These are phyloP conservation scores for Phytophthora fragariae DNA, from an alignment of 352 stramenopile genomes.

Conservation along the genomic window DNA sequence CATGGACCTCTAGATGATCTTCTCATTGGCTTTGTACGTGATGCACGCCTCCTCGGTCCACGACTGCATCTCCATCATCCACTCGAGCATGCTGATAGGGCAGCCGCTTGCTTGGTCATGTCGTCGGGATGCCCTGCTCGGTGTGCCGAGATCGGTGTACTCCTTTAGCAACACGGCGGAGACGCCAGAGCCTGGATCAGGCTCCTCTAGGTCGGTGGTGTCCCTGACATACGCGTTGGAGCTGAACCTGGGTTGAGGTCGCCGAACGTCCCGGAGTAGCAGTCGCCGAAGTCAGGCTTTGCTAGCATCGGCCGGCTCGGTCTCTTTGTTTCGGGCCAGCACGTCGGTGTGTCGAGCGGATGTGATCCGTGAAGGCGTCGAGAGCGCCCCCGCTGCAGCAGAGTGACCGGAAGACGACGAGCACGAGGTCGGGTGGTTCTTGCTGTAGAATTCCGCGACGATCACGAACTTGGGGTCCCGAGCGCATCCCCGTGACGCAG, in stretches of 20 bases:
- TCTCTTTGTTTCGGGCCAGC: background rate
- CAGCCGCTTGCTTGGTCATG: background rate
- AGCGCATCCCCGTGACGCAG: slow-evolving; percentile 33
- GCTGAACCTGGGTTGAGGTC: slow-evolving; percentile 30
- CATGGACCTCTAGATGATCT: slow-evolving; percentile 53
- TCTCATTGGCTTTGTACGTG: slow-evolving; percentile 53
- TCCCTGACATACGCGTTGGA: slow-evolving; percentile 6
- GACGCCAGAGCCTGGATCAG: slow-evolving; percentile 10
- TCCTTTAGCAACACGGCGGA: slow-evolving; percentile 27
- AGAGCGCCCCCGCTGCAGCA: background rate
- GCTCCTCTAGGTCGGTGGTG: slow-evolving; percentile 17
- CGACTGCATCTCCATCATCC: slow-evolving; percentile 18
- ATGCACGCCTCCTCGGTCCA: slow-evolving; percentile 50
- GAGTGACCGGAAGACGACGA: slow-evolving; percentile 13
- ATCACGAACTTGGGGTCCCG: slow-evolving; percentile 36
- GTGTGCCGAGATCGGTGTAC: slow-evolving; percentile 27
- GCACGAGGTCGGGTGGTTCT: slow-evolving; percentile 1
- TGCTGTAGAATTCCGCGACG: slow-evolving; percentile 38
- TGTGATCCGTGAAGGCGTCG: slow-evolving; percentile 16
- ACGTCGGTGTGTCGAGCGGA: slow-evolving; percentile 12
- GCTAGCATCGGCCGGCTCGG: slow-evolving; percentile 9
- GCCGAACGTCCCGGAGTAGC: slow-evolving; percentile 28
- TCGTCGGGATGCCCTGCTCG: slow-evolving; percentile 7
- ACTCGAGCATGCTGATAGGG: too few species aligned
- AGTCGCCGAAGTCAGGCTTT: slow-evolving; percentile 24